A percentile compares a stretch with the other conserved stretches of the same genome.
Conservation (phyloP, 2,329 filamentous ascomycete genomes). For the Microdochium bolleyi region DNA sequence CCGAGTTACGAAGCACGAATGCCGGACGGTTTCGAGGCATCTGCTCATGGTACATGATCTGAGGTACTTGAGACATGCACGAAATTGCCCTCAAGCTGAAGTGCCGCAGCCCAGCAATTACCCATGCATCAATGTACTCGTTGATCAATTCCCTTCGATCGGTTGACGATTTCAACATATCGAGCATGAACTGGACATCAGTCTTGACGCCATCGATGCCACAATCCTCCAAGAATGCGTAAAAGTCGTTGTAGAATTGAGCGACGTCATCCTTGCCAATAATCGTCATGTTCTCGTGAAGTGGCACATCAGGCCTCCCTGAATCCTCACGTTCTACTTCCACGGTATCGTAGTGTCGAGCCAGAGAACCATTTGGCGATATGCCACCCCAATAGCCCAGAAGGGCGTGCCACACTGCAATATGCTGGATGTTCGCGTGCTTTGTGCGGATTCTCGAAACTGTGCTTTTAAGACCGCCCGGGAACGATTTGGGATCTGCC, state of each 20-base stretch:
- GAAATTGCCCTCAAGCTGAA: slow-evolving; percentile 75
- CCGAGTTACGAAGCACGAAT: slow-evolving; percentile 76
- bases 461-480: slow-evolving; percentile 66
- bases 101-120: slow-evolving; percentile 65
- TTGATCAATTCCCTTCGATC: slow-evolving; percentile 65
- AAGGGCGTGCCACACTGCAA: slow-evolving; percentile 92
- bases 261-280: slow-evolving; percentile 67
- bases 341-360: slow-evolving; percentile 69
- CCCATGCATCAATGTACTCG: slow-evolving; percentile 82
- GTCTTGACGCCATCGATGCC: slow-evolving; percentile 88
- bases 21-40: slow-evolving; percentile 67
- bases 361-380: slow-evolving; percentile 64
- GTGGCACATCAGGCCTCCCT: slow-evolving; percentile 34
- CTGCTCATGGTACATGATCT: slow-evolving; percentile 79
- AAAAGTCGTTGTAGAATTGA: slow-evolving; percentile 86
- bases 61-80: slow-evolving; percentile 90
- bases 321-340: slow-evolving; percentile 43
- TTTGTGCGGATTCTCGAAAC: slow-evolving; percentile 60
- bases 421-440: slow-evolving; percentile 67
- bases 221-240: slow-evolving; percentile 63
- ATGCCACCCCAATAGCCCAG: slow-evolving; percentile 88
- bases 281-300: slow-evolving; percentile 61
- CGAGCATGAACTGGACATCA: slow-evolving; percentile 85
- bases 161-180: slow-evolving; percentile 61
- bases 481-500: slow-evolving; percentile 72